These are phyloP conservation scores for Zoysia pacifica DNA, from an alignment of 176 grass and related monocot species.

Conservation along the genomic window DNA sequence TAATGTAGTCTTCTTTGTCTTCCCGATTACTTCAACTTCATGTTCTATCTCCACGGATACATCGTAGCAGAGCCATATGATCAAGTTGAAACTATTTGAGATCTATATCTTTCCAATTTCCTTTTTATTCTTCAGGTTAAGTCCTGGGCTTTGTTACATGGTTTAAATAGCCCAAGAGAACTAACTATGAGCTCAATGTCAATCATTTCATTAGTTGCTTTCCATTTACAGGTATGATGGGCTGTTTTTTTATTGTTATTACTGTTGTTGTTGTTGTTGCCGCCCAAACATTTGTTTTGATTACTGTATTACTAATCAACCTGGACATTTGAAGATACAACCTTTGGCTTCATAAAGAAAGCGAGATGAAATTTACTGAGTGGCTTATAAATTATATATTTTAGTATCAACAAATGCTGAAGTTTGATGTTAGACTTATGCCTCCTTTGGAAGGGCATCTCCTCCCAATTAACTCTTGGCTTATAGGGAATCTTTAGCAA, in stretches of 20 bases:
- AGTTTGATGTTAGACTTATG: not conserved
- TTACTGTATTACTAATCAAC: constrained; percentile 8
- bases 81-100: constrained; percentile 2
- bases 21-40: not conserved
- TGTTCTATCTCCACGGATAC: not conserved
- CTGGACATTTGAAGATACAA: not conserved
- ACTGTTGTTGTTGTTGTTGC: not conserved
- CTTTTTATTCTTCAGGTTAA: constrained; percentile 65
- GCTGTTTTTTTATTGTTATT: constrained; percentile 8
- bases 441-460: not conserved
- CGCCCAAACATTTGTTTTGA: constrained; percentile 8
- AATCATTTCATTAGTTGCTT: constrained; percentile 87
- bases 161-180: constrained; percentile 79
- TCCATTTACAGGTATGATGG: constrained; percentile 85
- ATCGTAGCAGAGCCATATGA: constrained; percentile 18
- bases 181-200: constrained; percentile 87
- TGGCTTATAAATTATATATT: not conserved
- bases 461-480: not conserved
- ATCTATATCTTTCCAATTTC: not conserved
- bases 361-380: not conserved
- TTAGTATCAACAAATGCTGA: constrained; percentile 11
- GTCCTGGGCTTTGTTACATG: constrained; percentile 77
- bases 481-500: not conserved
- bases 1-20: constrained; percentile 41
- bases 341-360: constrained; percentile 10